phyloP scores from a whole-genome alignment of 148 eudicot genomes.

The Chenopodium berlandieri region DNA sequence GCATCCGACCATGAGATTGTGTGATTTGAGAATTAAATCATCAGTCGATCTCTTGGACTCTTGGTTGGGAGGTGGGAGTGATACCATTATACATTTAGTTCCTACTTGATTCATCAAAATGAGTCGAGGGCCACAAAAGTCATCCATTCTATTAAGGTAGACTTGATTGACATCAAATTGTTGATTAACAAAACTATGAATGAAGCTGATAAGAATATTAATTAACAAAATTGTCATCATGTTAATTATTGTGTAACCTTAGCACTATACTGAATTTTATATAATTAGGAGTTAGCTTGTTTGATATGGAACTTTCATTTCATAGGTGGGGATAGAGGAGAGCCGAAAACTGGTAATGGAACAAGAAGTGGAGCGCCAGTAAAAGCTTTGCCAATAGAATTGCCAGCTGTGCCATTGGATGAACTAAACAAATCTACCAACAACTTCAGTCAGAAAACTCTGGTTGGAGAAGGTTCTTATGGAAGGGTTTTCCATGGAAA shows the following conservation, averaged over 20 bases:
- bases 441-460: constrained; percentile 56
- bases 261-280: not conserved
- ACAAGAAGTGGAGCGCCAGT: constrained; percentile 49
- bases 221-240: not conserved
- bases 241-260: not conserved
- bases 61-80: not conserved
- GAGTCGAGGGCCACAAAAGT: not conserved
- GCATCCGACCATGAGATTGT: not conserved
- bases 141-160: not conserved
- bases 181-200: not conserved
- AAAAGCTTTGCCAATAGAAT: constrained; percentile 61
- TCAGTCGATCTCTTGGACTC: not conserved
- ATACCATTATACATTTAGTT: not conserved
- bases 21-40: not conserved
- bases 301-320: not conserved
- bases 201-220: not conserved
- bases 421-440: constrained; percentile 54
- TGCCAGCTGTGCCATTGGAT: constrained; percentile 55
- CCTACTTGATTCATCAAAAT: not conserved
- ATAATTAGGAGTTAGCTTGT: not conserved
- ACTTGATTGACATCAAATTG: not conserved
- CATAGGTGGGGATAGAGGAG: constrained; percentile 65
- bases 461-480: constrained; percentile 86
- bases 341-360: constrained; percentile 46
- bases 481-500: constrained; percentile 73